These are phyloP conservation scores for Aethionema arabicum DNA, from an alignment of 345 rosid genomes.

Conservation along the genomic window DNA sequence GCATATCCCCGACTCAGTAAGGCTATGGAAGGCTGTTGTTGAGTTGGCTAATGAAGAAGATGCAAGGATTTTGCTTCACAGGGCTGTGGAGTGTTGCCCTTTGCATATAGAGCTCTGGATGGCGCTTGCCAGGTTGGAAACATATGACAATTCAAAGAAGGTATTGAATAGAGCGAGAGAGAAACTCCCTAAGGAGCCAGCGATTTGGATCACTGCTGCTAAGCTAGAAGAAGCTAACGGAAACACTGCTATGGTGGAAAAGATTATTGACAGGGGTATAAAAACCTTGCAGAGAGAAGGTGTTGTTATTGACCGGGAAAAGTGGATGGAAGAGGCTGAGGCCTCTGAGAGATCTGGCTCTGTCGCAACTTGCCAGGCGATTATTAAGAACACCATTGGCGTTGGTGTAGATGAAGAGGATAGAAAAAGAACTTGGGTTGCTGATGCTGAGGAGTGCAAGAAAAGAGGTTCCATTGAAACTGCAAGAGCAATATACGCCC, in stretches of 20 bases:
- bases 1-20: constrained; percentile 79
- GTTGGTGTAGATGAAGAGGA: constrained; percentile 95
- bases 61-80: constrained; percentile 71
- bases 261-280: constrained; percentile 90
- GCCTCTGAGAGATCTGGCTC: constrained; percentile 86
- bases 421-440: constrained; percentile 97
- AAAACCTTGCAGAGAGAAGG: constrained; percentile 86
- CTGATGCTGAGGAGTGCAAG: constrained; percentile 97
- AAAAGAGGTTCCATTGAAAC: constrained; percentile 90
- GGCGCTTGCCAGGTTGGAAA: constrained; percentile 85
- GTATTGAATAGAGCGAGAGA: constrained; percentile 75
- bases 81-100: constrained; percentile 96
- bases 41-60: constrained; percentile 76
- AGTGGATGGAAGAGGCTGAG: constrained; percentile 96
- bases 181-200: constrained; percentile 77
- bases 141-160: constrained; percentile 70
- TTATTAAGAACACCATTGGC: constrained; percentile 69
- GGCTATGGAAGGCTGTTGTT: constrained; percentile 91
- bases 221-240: constrained; percentile 95
- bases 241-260: constrained; percentile 68
- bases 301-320: constrained; percentile 77
- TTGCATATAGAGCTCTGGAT: constrained; percentile 86
- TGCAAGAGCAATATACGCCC: constrained; percentile 85
- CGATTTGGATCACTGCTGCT: constrained; percentile 94
- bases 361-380: constrained; percentile 81